Conservation (phyloP, 83 land plant genomes). For the Picea engelmannii region DNA sequence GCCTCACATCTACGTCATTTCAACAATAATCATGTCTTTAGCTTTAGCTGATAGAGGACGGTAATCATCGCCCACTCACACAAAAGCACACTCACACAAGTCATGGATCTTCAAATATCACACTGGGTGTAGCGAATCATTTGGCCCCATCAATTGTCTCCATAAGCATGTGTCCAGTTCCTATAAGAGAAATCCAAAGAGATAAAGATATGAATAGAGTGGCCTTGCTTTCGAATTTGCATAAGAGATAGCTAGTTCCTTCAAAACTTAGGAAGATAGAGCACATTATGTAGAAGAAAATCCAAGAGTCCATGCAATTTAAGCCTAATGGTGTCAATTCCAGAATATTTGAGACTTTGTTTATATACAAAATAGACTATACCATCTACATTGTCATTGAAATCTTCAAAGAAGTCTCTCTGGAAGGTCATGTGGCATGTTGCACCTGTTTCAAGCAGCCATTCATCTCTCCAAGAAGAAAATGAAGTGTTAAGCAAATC, state of each 20-base stretch:
- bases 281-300: background rate
- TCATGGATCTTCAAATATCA: too few species aligned
- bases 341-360: background rate
- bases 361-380: background rate
- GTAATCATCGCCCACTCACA: too few species aligned
- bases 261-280: background rate
- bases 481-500: too few species aligned
- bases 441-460: background rate
- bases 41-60: too few species aligned
- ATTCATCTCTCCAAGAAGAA: background rate
- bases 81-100: too few species aligned
- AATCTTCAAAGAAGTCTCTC: background rate
- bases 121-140: too few species aligned
- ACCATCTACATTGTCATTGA: background rate
- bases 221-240: background rate
- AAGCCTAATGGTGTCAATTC: background rate
- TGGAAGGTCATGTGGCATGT: background rate
- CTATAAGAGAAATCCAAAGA: too few species aligned
- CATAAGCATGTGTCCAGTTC: too few species aligned
- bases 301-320: background rate
- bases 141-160: too few species aligned
- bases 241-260: background rate
- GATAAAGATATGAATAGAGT: background rate
- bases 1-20: too few species aligned
- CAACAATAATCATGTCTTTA: too few species aligned